A percentile compares a stretch with the other conserved stretches of the same genome.
These are phyloP conservation scores for Atkinsonella texensis DNA, from an alignment of 2,329 filamentous ascomycete species.

Conservation along the genomic window DNA sequence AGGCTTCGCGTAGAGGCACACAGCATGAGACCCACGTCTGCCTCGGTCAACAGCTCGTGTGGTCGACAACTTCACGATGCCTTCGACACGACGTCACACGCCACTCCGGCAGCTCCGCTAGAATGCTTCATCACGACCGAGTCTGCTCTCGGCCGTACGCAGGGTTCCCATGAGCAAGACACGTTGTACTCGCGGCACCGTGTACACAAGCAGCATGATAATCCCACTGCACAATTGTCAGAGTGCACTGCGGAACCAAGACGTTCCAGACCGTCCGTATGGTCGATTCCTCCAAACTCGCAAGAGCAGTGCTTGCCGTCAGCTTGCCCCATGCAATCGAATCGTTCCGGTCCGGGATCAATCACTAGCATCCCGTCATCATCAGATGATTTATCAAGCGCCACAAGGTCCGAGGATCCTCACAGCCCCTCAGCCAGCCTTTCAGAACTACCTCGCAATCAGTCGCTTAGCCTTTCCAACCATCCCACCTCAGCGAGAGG, in stretches of 20 bases:
- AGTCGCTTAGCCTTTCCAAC: constrained; percentile 11
- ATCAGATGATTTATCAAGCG: constrained; percentile 37
- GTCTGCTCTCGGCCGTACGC: constrained; percentile 16
- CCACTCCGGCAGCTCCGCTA: constrained; percentile 13
- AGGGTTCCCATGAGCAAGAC: constrained; percentile 7
- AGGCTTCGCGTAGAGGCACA: neutral
- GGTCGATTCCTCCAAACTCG: constrained; percentile 5
- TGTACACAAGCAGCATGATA: constrained; percentile 12
- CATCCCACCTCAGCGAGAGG: neutral
- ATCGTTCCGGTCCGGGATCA: constrained; percentile 17
- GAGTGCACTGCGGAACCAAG: neutral
- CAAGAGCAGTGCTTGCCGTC: constrained; percentile 13
- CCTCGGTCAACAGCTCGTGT: neutral
- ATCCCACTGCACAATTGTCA: neutral
- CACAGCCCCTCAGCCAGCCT: constrained; percentile 15
- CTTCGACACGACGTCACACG: constrained; percentile 1
- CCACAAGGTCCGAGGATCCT: constrained; percentile 24
- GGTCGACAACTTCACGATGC: constrained; percentile 1
- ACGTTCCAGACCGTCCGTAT: constrained; percentile 2
- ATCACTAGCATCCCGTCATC: constrained; percentile 38
- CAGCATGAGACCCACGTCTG: constrained; percentile 2
- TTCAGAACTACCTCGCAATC: constrained; percentile 11
- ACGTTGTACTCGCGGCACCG: constrained; percentile 7
- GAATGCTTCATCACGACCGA: constrained; percentile 26
- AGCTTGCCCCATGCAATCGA: constrained; percentile 16